Percentiles rank a stretch among this genome's conserved stretches.
These are phyloP conservation scores for Amyloporia xantha DNA, from an alignment of 768 basidiomycete genomes.

Conservation along the genomic window DNA sequence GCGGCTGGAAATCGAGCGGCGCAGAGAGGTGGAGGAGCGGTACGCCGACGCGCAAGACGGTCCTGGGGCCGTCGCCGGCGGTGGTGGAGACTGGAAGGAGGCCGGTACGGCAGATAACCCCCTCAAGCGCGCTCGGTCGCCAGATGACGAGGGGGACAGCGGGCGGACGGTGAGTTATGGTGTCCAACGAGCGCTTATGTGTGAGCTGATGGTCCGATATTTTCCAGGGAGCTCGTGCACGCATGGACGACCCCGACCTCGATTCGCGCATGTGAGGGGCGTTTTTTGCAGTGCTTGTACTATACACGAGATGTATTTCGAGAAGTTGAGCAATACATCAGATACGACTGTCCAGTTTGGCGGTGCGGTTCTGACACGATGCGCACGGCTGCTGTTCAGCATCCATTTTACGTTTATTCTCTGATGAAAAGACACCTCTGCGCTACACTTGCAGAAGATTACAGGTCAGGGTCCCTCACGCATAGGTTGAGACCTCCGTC, in stretches of 20 bases:
- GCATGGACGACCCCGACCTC: constrained; percentile 52
- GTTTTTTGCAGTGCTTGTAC: background rate
- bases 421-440: no score
- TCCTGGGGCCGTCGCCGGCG: constrained; percentile 74
- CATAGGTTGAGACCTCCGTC: no score
- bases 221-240: constrained; percentile 48
- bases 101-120: constrained; percentile 33
- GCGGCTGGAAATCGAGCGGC: constrained; percentile 61
- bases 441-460: no score
- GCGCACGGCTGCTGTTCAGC: no score
- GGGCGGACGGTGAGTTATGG: constrained; percentile 43
- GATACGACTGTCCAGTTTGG: no score
- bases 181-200: constrained; percentile 2
- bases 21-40: constrained; percentile 79
- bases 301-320: background rate
- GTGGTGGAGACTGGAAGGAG: constrained; percentile 84
- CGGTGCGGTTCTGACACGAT: no score
- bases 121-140: constrained; percentile 69
- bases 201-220: constrained; percentile 10
- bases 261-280: constrained; percentile 54
- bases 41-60: constrained; percentile 78
- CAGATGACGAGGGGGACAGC: constrained; percentile 67
- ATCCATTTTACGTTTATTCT: no score
- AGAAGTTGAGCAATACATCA: no score
- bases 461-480: no score